phyloP scores from a whole-genome alignment of 169 alveolate species.

The Cryptosporidium baileyi region DNA sequence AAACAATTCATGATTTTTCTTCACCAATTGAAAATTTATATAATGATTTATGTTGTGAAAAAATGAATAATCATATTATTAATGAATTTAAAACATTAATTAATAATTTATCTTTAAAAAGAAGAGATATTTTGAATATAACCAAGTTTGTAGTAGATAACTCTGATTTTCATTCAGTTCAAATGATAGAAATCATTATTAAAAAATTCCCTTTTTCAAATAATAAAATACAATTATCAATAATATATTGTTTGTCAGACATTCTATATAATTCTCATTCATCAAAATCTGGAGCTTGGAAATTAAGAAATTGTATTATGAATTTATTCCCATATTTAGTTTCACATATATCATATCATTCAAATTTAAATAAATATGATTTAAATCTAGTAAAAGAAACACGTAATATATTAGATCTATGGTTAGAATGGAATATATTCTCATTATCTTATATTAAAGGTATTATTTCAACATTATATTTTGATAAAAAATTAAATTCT shows the following conservation, averaged over 20 bases:
- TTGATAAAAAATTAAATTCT: constrained; percentile 1
- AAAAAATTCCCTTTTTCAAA: constrained; percentile 20
- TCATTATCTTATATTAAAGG: constrained; percentile 44
- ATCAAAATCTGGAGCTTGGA: constrained; percentile 56
- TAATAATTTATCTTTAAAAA: not conserved
- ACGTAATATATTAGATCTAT: not conserved
- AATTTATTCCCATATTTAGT: constrained; percentile 26
- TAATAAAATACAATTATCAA: not conserved
- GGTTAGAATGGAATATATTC: constrained; percentile 52
- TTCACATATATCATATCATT: constrained; percentile 41
- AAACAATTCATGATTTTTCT: not conserved
- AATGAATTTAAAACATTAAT: not conserved
- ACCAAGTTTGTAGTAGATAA: constrained; percentile 43
- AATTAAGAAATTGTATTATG: constrained; percentile 24
- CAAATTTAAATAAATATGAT: not conserved
- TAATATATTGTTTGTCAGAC: constrained; percentile 39
- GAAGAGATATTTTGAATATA: constrained; percentile 9
- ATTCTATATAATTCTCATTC: constrained; percentile 55
- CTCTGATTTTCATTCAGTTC: constrained; percentile 35
- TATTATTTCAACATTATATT: constrained; percentile 13
- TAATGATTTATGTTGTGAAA: constrained; percentile 5
- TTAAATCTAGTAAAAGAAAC: not conserved
- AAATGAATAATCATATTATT: not conserved
- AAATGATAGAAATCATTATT: constrained; percentile 8
- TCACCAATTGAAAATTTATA: constrained; percentile 10